Percentiles rank a stretch among this genome's conserved stretches.
phyloP scores from a whole-genome alignment of 495 filamentous ascomycete species.

The Aspergillus nidulans region DNA sequence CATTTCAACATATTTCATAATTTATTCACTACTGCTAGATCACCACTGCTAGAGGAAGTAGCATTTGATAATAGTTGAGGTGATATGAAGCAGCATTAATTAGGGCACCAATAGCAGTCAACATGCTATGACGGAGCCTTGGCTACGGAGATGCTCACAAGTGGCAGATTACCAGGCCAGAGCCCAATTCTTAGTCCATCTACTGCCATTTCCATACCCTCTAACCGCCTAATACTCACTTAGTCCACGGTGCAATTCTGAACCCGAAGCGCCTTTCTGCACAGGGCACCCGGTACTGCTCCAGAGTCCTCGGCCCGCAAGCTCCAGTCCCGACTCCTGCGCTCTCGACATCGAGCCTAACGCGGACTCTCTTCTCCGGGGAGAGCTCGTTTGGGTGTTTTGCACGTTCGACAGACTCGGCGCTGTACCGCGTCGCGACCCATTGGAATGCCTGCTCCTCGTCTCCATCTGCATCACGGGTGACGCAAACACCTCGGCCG shows the following conservation, averaged over 20 bases:
- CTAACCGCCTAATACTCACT: background rate
- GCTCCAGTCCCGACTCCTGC: constrained; percentile 57
- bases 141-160: too few species aligned
- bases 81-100: too few species aligned
- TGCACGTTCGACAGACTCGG: constrained; percentile 49
- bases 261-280: constrained; percentile 7
- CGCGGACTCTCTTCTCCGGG: constrained; percentile 46
- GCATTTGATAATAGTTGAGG: too few species aligned
- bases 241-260: constrained; percentile 1
- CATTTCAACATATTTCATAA: too few species aligned
- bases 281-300: constrained; percentile 42
- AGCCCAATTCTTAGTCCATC: too few species aligned
- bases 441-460: constrained; percentile 36
- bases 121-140: too few species aligned
- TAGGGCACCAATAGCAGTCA: too few species aligned
- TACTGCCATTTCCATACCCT: background rate
- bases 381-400: constrained; percentile 60
- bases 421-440: constrained; percentile 48
- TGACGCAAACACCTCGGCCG: constrained; percentile 33
- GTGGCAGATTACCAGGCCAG: too few species aligned
- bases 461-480: constrained; percentile 5
- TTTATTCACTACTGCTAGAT: too few species aligned
- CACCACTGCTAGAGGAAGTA: too few species aligned
- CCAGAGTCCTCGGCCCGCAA: constrained; percentile 55
- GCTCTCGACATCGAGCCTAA: constrained; percentile 55